A percentile compares a stretch with the other conserved stretches of the same genome.
Evolutionary conservation across 176 grass and related monocot genomes (phyloP).

Genomic region (Triticum dicoccoides): DNA sequence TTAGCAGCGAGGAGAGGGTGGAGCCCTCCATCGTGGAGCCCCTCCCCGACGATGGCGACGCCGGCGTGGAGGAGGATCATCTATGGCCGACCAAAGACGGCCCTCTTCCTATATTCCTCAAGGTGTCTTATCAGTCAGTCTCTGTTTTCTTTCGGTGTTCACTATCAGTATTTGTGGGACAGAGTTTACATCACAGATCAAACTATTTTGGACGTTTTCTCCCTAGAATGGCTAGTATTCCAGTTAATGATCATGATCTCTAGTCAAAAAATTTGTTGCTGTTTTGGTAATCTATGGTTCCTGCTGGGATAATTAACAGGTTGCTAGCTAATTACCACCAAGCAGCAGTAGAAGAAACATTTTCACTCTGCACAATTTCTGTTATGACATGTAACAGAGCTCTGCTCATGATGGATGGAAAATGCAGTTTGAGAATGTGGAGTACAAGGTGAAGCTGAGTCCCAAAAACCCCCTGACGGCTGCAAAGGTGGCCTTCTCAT

Average conservation of each 20-base stretch:
- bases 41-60: conserved; percentile 11
- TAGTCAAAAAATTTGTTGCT: too few species aligned
- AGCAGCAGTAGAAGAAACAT: too few species aligned
- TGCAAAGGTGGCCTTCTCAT: conserved; percentile 39
- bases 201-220: too few species aligned
- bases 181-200: background rate
- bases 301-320: too few species aligned
- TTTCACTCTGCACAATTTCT: too few species aligned
- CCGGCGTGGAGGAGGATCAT: conserved; percentile 28
- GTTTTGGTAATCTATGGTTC: too few species aligned
- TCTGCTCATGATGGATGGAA: background rate
- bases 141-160: too few species aligned
- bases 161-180: background rate
- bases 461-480: conserved; percentile 60
- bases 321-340: too few species aligned
- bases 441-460: conserved; percentile 64
- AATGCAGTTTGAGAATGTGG: conserved; percentile 89
- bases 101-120: conserved; percentile 86
- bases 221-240: too few species aligned
- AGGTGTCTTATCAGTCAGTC: conserved; percentile 34
- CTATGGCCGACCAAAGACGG: conserved; percentile 49
- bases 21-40: conserved; percentile 24
- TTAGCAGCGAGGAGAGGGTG: conserved; percentile 46
- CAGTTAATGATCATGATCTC: too few species aligned
- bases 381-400: background rate